Evolutionary conservation across 2,329 filamentous ascomycete species (phyloP).

Genomic region (Cyclaneusma minus): DNA sequence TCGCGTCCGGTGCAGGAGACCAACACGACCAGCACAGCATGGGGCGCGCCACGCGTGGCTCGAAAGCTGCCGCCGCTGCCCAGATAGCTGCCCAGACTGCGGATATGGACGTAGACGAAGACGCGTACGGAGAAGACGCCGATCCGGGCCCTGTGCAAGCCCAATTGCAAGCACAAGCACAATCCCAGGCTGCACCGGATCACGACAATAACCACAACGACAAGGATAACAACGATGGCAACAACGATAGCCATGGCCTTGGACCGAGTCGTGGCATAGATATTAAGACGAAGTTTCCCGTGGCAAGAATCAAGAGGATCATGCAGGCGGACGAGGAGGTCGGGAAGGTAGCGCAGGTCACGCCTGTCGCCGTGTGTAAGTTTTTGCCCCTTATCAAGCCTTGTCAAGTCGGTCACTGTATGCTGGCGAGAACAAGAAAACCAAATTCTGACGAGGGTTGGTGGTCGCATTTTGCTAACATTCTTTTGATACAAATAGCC

Average conservation of each 20-base stretch:
- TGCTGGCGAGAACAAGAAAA: too few relatives aligned
- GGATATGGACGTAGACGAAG: too few relatives aligned
- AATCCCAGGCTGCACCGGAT: slow-evolving; percentile 1
- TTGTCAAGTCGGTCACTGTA: neutral
- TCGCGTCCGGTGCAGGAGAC: too few relatives aligned
- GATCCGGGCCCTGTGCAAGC: slow-evolving; percentile 1
- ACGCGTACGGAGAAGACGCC: neutral
- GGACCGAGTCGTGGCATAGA: slow-evolving; percentile 42
- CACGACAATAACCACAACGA: neutral
- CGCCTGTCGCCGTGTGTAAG: slow-evolving; percentile 77
- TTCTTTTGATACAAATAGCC: slow-evolving; percentile 27
- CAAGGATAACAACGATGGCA: too few relatives aligned
- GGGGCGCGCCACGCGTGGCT: slow-evolving; percentile 3
- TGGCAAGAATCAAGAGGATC: slow-evolving; percentile 93
- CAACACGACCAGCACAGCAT: slow-evolving; percentile 6
- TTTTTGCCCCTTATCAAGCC: slow-evolving; percentile 11
- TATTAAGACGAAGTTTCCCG: slow-evolving; percentile 91
- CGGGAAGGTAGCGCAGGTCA: slow-evolving; percentile 95
- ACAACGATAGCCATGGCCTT: slow-evolving; percentile 10
- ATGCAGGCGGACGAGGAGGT: slow-evolving; percentile 99
- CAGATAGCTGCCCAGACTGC: too few relatives aligned
- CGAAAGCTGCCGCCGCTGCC: slow-evolving; percentile 1
- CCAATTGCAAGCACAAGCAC: slow-evolving; percentile 1
- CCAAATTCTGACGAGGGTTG: too few relatives aligned
- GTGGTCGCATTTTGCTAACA: neutral